These are phyloP conservation scores for Globisporangium okanoganense DNA, from an alignment of 352 stramenopile species.

Conservation along the genomic window DNA sequence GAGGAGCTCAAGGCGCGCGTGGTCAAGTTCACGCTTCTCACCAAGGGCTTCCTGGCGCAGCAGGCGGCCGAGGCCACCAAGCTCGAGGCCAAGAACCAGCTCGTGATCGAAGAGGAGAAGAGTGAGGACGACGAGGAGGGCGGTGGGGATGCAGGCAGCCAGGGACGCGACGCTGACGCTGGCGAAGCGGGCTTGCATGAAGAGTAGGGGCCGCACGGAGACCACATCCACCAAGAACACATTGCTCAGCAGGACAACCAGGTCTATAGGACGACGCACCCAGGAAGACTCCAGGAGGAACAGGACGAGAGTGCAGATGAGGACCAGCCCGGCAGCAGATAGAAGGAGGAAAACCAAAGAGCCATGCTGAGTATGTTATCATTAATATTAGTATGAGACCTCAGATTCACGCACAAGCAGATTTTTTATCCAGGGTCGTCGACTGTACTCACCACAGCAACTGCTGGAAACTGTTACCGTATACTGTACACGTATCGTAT, in stretches of 20 bases:
- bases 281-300: not conserved
- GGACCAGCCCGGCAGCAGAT: too few species aligned
- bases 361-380: too few species aligned
- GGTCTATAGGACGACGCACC: not conserved
- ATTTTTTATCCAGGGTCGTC: too few species aligned
- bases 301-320: not conserved
- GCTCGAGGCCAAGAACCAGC: not conserved
- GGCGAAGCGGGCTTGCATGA: not conserved
- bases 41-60: conserved; percentile 8
- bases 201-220: not conserved
- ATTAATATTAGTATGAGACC: too few species aligned
- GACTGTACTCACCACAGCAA: too few species aligned
- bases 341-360: too few species aligned
- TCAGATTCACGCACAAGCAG: too few species aligned
- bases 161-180: not conserved
- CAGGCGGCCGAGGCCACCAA: conserved; percentile 13
- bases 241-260: not conserved
- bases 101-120: conserved; percentile 1
- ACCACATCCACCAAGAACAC: not conserved
- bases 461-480: too few species aligned
- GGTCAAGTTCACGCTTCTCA: conserved; percentile 43
- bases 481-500: too few species aligned
- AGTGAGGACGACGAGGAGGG: conserved; percentile 3
- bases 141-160: not conserved
- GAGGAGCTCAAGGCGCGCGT: conserved; percentile 55